Evolutionary conservation across 192 early-diverging fungal species (phyloP).

Genomic region (Coemansia sp.): DNA sequence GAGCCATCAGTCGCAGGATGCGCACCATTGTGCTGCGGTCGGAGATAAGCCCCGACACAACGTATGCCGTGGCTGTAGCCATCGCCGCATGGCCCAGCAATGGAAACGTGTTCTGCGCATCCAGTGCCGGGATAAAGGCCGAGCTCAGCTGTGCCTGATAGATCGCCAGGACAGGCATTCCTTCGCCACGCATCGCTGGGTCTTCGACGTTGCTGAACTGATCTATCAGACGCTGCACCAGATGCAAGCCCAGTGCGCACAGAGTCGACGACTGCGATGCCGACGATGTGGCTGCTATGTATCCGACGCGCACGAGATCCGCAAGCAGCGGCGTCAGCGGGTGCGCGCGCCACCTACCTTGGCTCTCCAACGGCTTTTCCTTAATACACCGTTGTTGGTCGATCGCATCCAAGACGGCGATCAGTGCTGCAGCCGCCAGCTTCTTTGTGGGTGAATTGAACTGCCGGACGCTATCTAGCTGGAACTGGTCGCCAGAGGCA

Average conservation of each 20-base stretch:
- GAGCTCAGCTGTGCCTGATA: slow-evolving; percentile 94
- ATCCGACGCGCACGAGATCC: slow-evolving; percentile 88
- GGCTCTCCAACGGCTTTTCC: slow-evolving; percentile 9
- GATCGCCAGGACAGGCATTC: slow-evolving; percentile 76
- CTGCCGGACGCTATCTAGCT: slow-evolving; percentile 6
- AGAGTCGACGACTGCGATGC: slow-evolving; percentile 61
- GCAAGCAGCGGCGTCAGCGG: slow-evolving; percentile 56
- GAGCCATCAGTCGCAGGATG: slow-evolving; percentile 39
- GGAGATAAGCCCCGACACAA: slow-evolving; percentile 26
- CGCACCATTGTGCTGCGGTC: slow-evolving; percentile 28
- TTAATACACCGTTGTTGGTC: neutral
- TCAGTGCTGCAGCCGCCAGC: slow-evolving; percentile 21
- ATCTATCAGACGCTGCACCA: slow-evolving; percentile 79
- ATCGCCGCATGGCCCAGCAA: slow-evolving; percentile 22
- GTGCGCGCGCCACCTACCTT: slow-evolving; percentile 31
- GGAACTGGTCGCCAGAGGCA: neutral
- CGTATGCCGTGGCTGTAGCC: slow-evolving; percentile 26
- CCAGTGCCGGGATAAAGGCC: slow-evolving; percentile 77
- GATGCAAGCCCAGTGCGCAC: slow-evolving; percentile 72
- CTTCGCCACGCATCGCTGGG: slow-evolving; percentile 77
- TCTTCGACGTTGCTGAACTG: slow-evolving; percentile 76
- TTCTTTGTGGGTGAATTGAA: slow-evolving; percentile 13
- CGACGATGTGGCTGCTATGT: slow-evolving; percentile 79
- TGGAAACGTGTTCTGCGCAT: neutral
- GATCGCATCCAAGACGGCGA: slow-evolving; percentile 20